Conservation (phyloP, 495 filamentous ascomycete species). For the Penicillium daleae region DNA sequence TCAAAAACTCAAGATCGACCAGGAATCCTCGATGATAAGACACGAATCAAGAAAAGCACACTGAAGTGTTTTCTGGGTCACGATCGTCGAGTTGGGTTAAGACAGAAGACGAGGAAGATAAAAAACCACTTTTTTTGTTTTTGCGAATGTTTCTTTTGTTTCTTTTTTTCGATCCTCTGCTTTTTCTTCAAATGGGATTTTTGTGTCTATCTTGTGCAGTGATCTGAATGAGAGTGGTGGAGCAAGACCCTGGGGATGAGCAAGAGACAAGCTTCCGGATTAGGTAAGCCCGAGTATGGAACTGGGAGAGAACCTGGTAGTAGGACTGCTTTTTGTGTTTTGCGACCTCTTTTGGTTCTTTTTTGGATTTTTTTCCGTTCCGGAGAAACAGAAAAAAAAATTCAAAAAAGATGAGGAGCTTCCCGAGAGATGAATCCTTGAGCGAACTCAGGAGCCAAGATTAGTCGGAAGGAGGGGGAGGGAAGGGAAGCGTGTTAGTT, state of each 20-base stretch:
- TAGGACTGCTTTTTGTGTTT: neutral
- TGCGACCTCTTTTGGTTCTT: conserved; percentile 5
- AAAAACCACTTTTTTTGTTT: conserved; percentile 25
- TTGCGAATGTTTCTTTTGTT: conserved; percentile 23
- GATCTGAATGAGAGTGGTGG: conserved; percentile 38
- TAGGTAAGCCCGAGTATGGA: conserved; percentile 34
- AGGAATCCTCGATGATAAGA: conserved; percentile 9
- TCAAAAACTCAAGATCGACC: conserved; percentile 15
- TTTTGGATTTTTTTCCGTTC: conserved; percentile 13
- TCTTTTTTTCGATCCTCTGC: conserved; percentile 22
- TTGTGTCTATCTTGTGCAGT: conserved; percentile 40
- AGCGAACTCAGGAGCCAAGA: conserved; percentile 20
- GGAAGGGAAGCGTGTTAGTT: conserved; percentile 35
- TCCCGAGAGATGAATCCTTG: conserved; percentile 10
- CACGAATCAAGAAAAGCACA: conserved; percentile 44
- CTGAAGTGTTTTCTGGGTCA: conserved; percentile 49
- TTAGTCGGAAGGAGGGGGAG: conserved; percentile 30
- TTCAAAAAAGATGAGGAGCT: conserved; percentile 4
- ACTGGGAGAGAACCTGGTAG: conserved; percentile 11
- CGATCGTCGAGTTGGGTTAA: conserved; percentile 24
- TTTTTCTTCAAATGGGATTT: conserved; percentile 35
- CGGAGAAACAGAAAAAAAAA: conserved; percentile 6
- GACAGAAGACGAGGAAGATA: conserved; percentile 27
- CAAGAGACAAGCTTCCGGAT: conserved; percentile 34
- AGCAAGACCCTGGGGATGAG: conserved; percentile 16